Evolutionary conservation across 768 basidiomycete species (phyloP), one percentile per base, ranked within the genome.

Genomic region (Suillus subluteus): DNA sequence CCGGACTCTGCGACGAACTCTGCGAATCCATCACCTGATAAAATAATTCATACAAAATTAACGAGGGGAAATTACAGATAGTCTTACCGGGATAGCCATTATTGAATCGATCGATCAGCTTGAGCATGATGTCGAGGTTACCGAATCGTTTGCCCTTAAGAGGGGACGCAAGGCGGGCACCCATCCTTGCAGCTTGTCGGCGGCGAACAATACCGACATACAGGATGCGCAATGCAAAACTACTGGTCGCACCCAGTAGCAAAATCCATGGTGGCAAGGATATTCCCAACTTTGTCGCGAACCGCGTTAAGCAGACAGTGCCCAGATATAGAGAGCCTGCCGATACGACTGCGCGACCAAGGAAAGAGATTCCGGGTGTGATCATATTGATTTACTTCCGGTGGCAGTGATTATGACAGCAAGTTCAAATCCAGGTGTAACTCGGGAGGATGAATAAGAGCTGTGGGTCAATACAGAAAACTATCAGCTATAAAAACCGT

Each of bases 81-180:
- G 13, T 67, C 74, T 23, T 62, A 88, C 87, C 85, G 46, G 82
- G 82, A 74, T 88, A 87, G 6, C 86, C 87, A 50, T 67, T 72
- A 21, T 75, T 73, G 69, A 80, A 79, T 26, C 75, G 72, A 23
- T 79, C 69, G 52, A 79, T 73, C 74, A 83, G 68, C 15, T 30
- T 68, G 26, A 73, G 58, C 66, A 86, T 68, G 18, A 85, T 61
- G 66, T 86, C 86, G 6, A 84, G 35, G 66, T 85, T 87, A 50
- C 85, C 85, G 11, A 81, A 72, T 62, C 48, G 70, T 58, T 78
- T 78, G 0, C 87, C 87, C 38, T 68, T 67, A 1, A 78, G 69
- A 21, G 71, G 71, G 7, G 80, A 82, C 6, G 83, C 77, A 37
- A 81, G 75, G 18, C 82, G 82, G 37, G 86, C 85, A 5, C 86